Conservation (phyloP, 371 early-diverging fungal genomes). For the Mucor mucedo region DNA sequence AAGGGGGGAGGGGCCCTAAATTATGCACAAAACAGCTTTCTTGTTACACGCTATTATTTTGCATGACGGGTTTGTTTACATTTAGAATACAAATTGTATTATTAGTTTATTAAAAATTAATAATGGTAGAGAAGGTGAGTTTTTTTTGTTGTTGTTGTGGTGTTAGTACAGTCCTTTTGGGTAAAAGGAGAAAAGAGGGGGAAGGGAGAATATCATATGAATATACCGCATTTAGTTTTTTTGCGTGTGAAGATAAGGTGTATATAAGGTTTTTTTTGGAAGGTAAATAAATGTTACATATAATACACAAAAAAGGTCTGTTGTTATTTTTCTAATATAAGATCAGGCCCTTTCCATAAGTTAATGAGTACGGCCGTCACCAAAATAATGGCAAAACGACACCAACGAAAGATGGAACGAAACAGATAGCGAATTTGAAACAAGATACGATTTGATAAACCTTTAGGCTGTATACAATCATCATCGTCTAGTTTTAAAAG, state of each 20-base stretch:
- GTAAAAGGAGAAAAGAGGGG: background rate
- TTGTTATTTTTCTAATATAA: slow-evolving; percentile 25
- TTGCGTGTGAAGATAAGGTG: too few species aligned
- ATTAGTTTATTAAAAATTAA: too few species aligned
- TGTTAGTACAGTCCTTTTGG: too few species aligned
- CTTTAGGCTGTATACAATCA: slow-evolving; percentile 3
- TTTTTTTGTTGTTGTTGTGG: too few species aligned
- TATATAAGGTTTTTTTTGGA: background rate
- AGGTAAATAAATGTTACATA: too few species aligned
- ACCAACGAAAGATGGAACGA: slow-evolving; percentile 57
- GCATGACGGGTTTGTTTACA: too few species aligned
- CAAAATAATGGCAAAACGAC: slow-evolving; percentile 58
- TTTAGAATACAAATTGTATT: too few species aligned
- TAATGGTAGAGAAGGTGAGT: too few species aligned
- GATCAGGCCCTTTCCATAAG: slow-evolving; percentile 64
- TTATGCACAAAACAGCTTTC: too few species aligned
- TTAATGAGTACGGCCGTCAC: slow-evolving; percentile 58
- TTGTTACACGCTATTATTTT: too few species aligned
- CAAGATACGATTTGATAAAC: slow-evolving; percentile 21
- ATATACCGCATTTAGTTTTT: background rate
- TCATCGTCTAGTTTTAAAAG: background rate
- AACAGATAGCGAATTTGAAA: slow-evolving; percentile 40
- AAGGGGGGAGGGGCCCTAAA: too few species aligned
- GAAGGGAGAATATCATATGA: background rate
- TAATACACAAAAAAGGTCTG: background rate